phyloP scores from a whole-genome alignment of 345 rosid genomes.

The Sisymbrium altissimum region DNA sequence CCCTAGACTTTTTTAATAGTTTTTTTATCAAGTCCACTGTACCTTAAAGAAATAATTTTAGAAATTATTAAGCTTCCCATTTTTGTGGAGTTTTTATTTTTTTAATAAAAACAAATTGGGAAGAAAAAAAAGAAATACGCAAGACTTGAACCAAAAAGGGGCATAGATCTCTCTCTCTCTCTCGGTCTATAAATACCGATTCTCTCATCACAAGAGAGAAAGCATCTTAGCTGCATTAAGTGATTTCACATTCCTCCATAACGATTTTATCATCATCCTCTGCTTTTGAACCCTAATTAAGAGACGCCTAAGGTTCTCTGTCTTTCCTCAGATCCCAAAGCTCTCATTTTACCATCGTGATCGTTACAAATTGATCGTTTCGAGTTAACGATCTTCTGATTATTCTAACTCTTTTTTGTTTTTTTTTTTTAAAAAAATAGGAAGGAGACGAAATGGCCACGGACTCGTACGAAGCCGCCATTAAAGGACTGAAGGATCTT shows the following conservation, averaged over 20 bases:
- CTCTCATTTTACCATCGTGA: background rate
- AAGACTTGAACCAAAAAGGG: background rate
- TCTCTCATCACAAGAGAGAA: background rate
- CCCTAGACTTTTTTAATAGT: background rate
- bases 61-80: conserved; percentile 12
- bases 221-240: conserved; percentile 1
- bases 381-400: background rate
- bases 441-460: conserved; percentile 55
- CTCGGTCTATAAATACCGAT: conserved; percentile 20
- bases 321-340: background rate
- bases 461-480: conserved; percentile 66
- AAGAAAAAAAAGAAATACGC: background rate
- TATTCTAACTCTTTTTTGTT: background rate
- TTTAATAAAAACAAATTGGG: background rate
- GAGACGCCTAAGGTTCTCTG: background rate
- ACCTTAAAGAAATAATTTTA: background rate
- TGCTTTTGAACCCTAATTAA: conserved; percentile 17
- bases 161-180: background rate
- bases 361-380: background rate
- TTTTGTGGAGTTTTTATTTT: conserved; percentile 22
- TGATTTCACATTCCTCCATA: conserved; percentile 22
- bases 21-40: background rate
- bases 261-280: background rate
- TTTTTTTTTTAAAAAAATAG: background rate
- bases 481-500: conserved; percentile 70